phyloP scores from a whole-genome alignment of 208 protist genomes.

The Herpetomonas samuelpessoai region DNA sequence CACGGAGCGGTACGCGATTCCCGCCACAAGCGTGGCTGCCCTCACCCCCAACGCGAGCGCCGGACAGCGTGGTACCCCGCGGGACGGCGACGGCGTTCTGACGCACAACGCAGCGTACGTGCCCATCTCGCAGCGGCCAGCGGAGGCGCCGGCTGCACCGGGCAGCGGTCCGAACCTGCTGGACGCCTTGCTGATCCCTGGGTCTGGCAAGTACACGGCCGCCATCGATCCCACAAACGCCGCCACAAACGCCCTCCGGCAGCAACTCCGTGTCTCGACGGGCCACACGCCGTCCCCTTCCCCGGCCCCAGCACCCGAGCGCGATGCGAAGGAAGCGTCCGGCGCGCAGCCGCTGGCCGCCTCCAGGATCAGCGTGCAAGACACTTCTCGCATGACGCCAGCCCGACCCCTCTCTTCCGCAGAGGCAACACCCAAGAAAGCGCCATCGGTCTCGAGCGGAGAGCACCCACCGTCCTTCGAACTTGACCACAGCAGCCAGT shows the following conservation, averaged over 20 bases:
- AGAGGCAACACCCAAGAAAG: slow-evolving; percentile 25
- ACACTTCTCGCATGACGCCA: slow-evolving; percentile 42
- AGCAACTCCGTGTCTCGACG: not conserved
- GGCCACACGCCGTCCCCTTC: not conserved
- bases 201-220: slow-evolving; percentile 4
- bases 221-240: not conserved
- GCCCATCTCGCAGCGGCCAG: not conserved
- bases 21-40: not conserved
- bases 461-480: not conserved
- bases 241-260: not conserved
- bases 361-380: slow-evolving; percentile 36
- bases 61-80: no score
- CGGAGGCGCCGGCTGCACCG: not conserved
- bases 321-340: not conserved
- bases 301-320: not conserved
- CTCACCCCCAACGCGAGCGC: not conserved
- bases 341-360: slow-evolving; percentile 7
- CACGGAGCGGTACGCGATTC: not conserved
- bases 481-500: not conserved
- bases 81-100: not conserved
- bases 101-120: not conserved
- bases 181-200: slow-evolving; percentile 5
- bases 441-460: not conserved
- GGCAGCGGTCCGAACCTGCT: slow-evolving; percentile 2
- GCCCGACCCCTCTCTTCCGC: slow-evolving; percentile 31